A percentile compares a stretch with the other conserved stretches of the same genome.
Conservation (phyloP, 2,329 filamentous ascomycete genomes). For the Uncinocarpus reesii region DNA sequence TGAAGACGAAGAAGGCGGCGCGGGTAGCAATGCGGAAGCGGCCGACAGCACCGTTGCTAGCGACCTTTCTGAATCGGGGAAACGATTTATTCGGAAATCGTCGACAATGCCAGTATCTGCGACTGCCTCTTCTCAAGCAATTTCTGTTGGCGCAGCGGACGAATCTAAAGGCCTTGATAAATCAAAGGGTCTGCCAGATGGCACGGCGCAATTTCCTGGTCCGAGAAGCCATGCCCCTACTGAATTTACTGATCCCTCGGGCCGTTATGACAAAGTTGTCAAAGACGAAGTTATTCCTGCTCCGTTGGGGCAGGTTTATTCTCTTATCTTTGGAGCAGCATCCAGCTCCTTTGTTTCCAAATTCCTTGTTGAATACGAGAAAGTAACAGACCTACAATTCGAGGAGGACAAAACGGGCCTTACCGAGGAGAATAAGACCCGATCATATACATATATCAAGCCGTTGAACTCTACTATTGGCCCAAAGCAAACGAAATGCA, state of each 20-base stretch:
- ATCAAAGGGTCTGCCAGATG: conserved; percentile 27
- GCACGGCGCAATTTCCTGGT: conserved; percentile 62
- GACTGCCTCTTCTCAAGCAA: conserved; percentile 29
- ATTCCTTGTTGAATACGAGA: conserved; percentile 78
- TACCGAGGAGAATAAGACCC: conserved; percentile 60
- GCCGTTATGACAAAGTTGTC: conserved; percentile 74
- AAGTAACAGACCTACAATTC: conserved; percentile 76
- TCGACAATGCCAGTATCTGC: conserved; percentile 44
- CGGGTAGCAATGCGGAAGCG: conserved; percentile 48
- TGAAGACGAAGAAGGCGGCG: conserved; percentile 43
- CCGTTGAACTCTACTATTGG: conserved; percentile 75
- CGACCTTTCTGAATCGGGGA: conserved; percentile 38
- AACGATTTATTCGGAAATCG: conserved; percentile 57
- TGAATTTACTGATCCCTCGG: conserved; percentile 66
- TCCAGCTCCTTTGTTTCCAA: conserved; percentile 76
- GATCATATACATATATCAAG: conserved; percentile 82
- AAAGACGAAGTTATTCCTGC: conserved; percentile 80
- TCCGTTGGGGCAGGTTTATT: conserved; percentile 84
- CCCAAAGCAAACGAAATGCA: conserved; percentile 88
- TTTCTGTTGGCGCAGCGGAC: conserved; percentile 25
- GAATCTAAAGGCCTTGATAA: conserved; percentile 43
- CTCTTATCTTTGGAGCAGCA: conserved; percentile 69
- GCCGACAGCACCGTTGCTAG: conserved; percentile 46
- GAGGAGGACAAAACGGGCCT: conserved; percentile 71
- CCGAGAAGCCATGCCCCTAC: conserved; percentile 72